phyloP scores from a whole-genome alignment of 768 basidiomycete species.

The Mycena filopes region DNA sequence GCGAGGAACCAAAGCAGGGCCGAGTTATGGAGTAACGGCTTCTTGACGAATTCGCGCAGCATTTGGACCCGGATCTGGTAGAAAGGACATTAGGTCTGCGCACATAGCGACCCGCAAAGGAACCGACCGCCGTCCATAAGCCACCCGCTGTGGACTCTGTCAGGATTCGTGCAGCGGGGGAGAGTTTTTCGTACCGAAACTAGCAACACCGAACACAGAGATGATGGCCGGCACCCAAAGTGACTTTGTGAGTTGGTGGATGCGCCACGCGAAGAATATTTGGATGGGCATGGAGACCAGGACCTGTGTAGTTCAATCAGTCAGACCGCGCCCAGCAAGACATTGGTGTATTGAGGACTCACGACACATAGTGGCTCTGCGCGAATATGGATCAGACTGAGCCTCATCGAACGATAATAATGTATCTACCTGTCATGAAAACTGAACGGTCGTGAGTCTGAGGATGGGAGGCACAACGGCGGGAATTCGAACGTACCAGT shows the following conservation, averaged over 20 bases:
- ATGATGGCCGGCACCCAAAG: conserved; percentile 47
- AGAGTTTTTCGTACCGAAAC: conserved; percentile 43
- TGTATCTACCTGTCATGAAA: conserved; percentile 41
- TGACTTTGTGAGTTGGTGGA: conserved; percentile 48
- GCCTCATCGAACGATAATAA: too few relatives aligned
- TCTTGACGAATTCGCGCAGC: conserved; percentile 49
- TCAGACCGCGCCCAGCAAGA: neutral
- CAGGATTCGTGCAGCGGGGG: neutral
- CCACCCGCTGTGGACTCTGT: conserved; percentile 46
- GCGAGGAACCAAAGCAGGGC: conserved; percentile 59
- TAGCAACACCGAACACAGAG: conserved; percentile 45
- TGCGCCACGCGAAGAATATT: conserved; percentile 57
- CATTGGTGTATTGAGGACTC: neutral
- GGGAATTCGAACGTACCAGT: conserved; percentile 23
- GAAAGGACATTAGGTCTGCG: too few relatives aligned
- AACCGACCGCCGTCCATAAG: conserved; percentile 46
- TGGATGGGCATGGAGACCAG: conserved; percentile 59
- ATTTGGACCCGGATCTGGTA: conserved; percentile 40
- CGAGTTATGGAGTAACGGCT: conserved; percentile 43
- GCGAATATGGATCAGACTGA: too few relatives aligned
- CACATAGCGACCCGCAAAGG: too few relatives aligned
- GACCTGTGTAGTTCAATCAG: conserved; percentile 38
- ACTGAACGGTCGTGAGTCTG: conserved; percentile 31
- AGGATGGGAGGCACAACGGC: neutral
- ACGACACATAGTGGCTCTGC: conserved; percentile 48